Percentiles rank a stretch among this genome's conserved stretches.
Evolutionary conservation across 331 rosid genomes (phyloP).

Genomic region (Ulmus americana): DNA sequence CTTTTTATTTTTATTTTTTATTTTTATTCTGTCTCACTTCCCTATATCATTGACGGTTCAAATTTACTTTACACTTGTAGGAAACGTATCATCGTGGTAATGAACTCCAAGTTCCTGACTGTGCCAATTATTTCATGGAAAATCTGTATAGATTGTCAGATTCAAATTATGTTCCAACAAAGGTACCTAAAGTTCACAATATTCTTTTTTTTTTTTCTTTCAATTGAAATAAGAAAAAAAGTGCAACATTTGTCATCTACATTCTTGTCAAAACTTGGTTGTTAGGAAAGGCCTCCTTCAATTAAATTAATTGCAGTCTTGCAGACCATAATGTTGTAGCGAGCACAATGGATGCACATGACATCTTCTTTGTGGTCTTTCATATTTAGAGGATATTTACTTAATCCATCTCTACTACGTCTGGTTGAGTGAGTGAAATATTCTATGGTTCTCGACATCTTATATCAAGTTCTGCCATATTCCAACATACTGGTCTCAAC

Average conservation of each 20-base stretch:
- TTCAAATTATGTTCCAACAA: constrained; percentile 68
- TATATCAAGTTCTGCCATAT: neutral
- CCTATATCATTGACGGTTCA: constrained; percentile 4
- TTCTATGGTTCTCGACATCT: too few relatives aligned
- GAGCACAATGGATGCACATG: neutral
- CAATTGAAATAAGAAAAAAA: neutral
- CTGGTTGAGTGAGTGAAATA: too few relatives aligned
- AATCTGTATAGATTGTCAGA: constrained; percentile 79
- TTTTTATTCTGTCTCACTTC: neutral
- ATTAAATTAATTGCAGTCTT: neutral
- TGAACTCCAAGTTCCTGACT: constrained; percentile 97
- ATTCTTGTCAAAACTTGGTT: neutral
- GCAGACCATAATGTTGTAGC: neutral
- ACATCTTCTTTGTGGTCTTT: too few relatives aligned
- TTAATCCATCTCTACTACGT: too few relatives aligned
- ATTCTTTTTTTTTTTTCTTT: neutral
- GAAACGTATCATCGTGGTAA: constrained; percentile 87
- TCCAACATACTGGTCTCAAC: neutral
- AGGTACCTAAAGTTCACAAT: constrained; percentile 39
- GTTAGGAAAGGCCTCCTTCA: neutral
- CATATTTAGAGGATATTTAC: too few relatives aligned
- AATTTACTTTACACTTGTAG: constrained; percentile 36
- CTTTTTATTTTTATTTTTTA: neutral
- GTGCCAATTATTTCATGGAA: constrained; percentile 92
- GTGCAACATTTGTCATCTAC: neutral